phyloP scores from a whole-genome alignment of 768 basidiomycete genomes.

The Trametes cubensis region DNA sequence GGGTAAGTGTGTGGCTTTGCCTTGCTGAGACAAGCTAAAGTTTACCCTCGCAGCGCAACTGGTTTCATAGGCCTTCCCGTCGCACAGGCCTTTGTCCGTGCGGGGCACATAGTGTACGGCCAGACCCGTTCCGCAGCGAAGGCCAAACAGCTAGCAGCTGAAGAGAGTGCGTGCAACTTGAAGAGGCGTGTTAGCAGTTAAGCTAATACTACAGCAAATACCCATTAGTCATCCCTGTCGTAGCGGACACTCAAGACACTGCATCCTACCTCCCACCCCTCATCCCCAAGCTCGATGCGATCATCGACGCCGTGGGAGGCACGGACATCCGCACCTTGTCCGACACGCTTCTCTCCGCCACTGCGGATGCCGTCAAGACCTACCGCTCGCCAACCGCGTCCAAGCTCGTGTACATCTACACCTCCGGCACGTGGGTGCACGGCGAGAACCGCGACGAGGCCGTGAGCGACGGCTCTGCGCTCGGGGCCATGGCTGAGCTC shows the following conservation, averaged over 20 bases:
- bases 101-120: conserved; percentile 51
- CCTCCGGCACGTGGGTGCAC: conserved; percentile 50
- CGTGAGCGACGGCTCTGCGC: conserved; percentile 41
- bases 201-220: too few species aligned
- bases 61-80: conserved; percentile 49
- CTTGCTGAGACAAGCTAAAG: not conserved
- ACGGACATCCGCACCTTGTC: conserved; percentile 25
- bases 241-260: conserved; percentile 31
- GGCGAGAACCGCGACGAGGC: conserved; percentile 39
- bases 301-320: conserved; percentile 39
- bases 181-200: too few species aligned
- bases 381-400: conserved; percentile 37
- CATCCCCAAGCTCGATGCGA: conserved; percentile 37
- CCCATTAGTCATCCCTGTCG: conserved; percentile 41
- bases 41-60: conserved; percentile 37
- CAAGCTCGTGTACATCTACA: conserved; percentile 48
- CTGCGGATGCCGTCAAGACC: conserved; percentile 30
- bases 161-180: conserved; percentile 41
- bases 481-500: conserved; percentile 29
- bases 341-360: conserved; percentile 31
- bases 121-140: conserved; percentile 43
- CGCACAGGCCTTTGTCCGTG: conserved; percentile 47
- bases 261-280: conserved; percentile 32
- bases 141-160: conserved; percentile 37
- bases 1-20: conserved; percentile 20